phyloP scores from a whole-genome alignment of 108 stramenopile species.

The Cylindrotheca fusiformis region DNA sequence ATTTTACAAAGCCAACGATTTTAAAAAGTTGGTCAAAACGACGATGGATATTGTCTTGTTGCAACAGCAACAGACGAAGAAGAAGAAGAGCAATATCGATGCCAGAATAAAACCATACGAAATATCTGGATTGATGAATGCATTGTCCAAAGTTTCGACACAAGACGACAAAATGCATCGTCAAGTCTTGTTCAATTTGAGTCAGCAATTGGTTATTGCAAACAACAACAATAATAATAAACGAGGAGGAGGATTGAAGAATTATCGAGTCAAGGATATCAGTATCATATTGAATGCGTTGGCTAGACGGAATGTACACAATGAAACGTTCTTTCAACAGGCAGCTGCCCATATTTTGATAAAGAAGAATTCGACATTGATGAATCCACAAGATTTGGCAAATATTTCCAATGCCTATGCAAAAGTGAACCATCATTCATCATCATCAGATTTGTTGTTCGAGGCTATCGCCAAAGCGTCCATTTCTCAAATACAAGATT shows the following conservation, averaged over 20 bases:
- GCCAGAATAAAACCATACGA: neutral
- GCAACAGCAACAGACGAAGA: neutral
- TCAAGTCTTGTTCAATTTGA: neutral
- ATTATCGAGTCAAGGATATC: neutral
- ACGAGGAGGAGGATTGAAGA: neutral
- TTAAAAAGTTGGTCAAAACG: neutral
- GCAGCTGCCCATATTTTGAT: neutral
- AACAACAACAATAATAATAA: too few species aligned
- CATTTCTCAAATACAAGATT: neutral
- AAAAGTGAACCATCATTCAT: neutral
- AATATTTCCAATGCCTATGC: neutral
- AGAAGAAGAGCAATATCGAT: too few species aligned
- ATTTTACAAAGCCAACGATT: too few species aligned
- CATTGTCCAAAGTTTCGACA: neutral
- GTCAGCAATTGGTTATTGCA: too few species aligned
- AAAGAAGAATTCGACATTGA: neutral
- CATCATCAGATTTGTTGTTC: neutral
- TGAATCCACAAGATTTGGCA: neutral
- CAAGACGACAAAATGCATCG: neutral
- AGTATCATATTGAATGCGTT: neutral
- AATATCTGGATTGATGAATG: neutral
- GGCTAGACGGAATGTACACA: neutral
- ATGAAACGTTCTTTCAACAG: neutral
- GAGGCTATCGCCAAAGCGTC: neutral
- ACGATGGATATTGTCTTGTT: neutral